Base-by-base conservation (phyloP, 2,329 filamentous ascomycete genomes). In the Epichloe uncinata region DNA sequence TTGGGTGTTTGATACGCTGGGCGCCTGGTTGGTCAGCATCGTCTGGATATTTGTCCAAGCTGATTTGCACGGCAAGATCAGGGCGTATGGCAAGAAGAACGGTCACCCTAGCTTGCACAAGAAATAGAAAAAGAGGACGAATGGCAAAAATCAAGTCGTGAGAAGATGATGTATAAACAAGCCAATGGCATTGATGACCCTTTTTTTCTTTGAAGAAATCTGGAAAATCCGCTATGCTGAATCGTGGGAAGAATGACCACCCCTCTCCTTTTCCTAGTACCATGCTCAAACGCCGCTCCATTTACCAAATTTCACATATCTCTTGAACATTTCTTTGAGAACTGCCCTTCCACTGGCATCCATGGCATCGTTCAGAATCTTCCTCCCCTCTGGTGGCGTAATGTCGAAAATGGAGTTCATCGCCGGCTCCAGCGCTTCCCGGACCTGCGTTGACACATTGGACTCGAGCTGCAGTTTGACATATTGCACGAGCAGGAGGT, bases 271-370 rank as follows among this genome's bases (percentile, higher is more conserved):
- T 12, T n/a, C 6, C 4, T 30, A 8, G 16, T 13, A 35, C 43
- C 16, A 4, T 7, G 15, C 45, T 54, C 69, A 79, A 22, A 80
- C 71, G 35, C 77, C 78, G 47, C 66, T 78, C 78, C 79, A 82
- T 68, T 80, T 81, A 41, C 79, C 79, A 67, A 81, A 82, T 63
- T 73, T 78, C 60, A 70, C 70, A 60, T 79, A 84, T 61, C 74
- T 69, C 58, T 72, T 76, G 54, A 74, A 81, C 69, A 82, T 67
- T 52, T 75, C 73, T 55, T 70, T 70, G 61, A 82, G 71, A 30
- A 84, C 72, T 0, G 75, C 78, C 53, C 80, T 67, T 6, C 79
- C 79, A 55, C 73, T 77, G 3, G 66, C 69, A 59, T 83, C 79
- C 64, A 83, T 70, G 30, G 70, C 71, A 55, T 83, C 79, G 56